Percentiles rank a stretch among this genome's conserved stretches.
Conservation (phyloP, 345 rosid species). For the Arabidopsis suecica region DNA sequence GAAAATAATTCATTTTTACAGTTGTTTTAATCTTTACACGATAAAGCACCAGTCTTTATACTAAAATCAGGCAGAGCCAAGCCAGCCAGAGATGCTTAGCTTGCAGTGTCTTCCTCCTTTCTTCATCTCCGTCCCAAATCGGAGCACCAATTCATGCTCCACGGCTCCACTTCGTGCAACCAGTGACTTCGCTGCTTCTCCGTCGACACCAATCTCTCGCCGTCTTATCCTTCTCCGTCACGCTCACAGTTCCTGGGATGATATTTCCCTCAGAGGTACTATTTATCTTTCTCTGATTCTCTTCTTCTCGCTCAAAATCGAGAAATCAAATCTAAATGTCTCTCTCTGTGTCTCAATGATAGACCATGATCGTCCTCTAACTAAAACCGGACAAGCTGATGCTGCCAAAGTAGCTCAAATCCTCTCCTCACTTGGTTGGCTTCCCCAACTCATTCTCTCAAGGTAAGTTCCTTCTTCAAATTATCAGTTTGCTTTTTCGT, state of each 20-base stretch:
- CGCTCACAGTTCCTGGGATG: conserved; percentile 87
- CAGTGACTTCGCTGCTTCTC: conserved; percentile 23
- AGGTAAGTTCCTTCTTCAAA: conserved; percentile 52
- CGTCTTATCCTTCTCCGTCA: conserved; percentile 96
- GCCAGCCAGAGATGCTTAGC: conserved; percentile 30
- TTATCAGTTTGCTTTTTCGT: background rate
- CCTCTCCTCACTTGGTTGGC: conserved; percentile 83
- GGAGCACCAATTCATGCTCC: conserved; percentile 23
- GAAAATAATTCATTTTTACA: background rate
- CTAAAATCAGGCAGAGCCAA: conserved; percentile 5
- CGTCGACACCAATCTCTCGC: conserved; percentile 54
- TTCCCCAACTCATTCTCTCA: conserved; percentile 82
- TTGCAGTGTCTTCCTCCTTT: conserved; percentile 22
- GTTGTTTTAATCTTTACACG: background rate
- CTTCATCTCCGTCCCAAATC: conserved; percentile 31
- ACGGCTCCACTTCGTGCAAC: conserved; percentile 22
- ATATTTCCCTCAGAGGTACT: conserved; percentile 71
- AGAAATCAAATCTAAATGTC: conserved; percentile 1
- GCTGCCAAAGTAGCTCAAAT: conserved; percentile 67
- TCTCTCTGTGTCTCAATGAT: background rate
- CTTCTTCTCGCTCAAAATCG: background rate
- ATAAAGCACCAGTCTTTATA: background rate
- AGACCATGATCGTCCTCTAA: conserved; percentile 96
- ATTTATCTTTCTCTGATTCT: background rate
- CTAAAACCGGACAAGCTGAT: conserved; percentile 64